Percentiles rank a stretch among this genome's conserved stretches.
Conservation (phyloP, 1,284 basidiomycete genomes). For the Malassezia psittaci region DNA sequence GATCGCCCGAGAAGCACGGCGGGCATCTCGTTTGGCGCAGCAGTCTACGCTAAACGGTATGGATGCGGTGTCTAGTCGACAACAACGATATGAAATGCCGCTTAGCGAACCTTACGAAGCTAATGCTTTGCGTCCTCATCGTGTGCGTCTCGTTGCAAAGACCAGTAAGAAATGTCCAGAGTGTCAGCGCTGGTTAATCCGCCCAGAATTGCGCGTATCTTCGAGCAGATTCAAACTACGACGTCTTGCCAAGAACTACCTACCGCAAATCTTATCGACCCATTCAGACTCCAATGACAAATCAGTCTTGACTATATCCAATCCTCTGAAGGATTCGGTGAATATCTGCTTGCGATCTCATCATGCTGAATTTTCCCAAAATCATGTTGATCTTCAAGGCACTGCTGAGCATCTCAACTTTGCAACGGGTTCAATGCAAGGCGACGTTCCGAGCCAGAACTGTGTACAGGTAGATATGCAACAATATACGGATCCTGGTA, state of each 20-base stretch:
- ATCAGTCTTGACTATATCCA: constrained; percentile 21
- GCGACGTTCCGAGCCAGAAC: too few relatives aligned
- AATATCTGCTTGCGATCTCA: constrained; percentile 21
- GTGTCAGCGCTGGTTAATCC: constrained; percentile 92
- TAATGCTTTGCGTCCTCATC: constrained; percentile 50
- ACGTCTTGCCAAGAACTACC: constrained; percentile 81
- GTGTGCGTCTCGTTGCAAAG: constrained; percentile 74
- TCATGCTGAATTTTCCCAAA: background rate
- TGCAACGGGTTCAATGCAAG: too few relatives aligned
- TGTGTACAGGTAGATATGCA: too few relatives aligned
- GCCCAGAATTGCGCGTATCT: constrained; percentile 90
- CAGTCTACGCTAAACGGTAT: background rate
- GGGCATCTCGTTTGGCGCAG: constrained; percentile 29
- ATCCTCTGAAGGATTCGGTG: constrained; percentile 38
- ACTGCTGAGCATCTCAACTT: too few relatives aligned
- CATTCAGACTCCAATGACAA: background rate
- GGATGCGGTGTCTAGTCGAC: constrained; percentile 60
- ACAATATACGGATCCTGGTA: background rate
- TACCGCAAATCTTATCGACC: constrained; percentile 55
- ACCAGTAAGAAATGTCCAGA: constrained; percentile 85
- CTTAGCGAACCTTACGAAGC: constrained; percentile 49
- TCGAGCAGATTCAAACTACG: constrained; percentile 93
- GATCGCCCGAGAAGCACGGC: constrained; percentile 2
- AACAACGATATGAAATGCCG: constrained; percentile 66
- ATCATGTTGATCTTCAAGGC: background rate